These are phyloP conservation scores for Fraxinus latifolia DNA, from an alignment of 305 asterid species.

Conservation along the genomic window DNA sequence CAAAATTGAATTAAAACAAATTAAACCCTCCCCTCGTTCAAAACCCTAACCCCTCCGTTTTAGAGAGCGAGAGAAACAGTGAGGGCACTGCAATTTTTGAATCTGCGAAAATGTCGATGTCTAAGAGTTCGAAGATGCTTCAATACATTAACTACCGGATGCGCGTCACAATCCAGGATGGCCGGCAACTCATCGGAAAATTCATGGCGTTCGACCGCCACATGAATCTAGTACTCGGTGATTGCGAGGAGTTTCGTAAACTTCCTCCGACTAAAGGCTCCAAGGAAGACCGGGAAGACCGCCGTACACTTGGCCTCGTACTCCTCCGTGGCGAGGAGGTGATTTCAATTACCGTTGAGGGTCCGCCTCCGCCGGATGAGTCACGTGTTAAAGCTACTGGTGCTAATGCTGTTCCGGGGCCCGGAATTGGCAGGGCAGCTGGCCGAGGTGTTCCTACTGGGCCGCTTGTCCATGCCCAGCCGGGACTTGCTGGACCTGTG, in stretches of 20 bases:
- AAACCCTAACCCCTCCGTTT: background rate
- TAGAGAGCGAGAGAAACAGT: background rate
- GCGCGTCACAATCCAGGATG: constrained; percentile 90
- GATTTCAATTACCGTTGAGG: constrained; percentile 87
- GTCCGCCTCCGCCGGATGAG: constrained; percentile 94
- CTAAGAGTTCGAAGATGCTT: constrained; percentile 91
- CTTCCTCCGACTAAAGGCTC: constrained; percentile 81
- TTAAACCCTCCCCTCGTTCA: background rate
- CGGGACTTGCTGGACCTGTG: constrained; percentile 79
- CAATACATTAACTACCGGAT: constrained; percentile 87
- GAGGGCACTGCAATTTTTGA: constrained; percentile 2
- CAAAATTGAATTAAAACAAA: background rate
- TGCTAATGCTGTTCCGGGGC: constrained; percentile 53
- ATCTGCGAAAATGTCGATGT: constrained; percentile 75
- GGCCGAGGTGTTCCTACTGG: constrained; percentile 80
- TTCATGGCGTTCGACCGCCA: constrained; percentile 97
- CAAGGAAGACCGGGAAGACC: constrained; percentile 85
- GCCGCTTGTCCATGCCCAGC: constrained; percentile 69
- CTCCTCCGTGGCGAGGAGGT: constrained; percentile 92
- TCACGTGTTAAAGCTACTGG: constrained; percentile 62
- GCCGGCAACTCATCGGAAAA: constrained; percentile 82
- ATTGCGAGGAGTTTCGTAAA: constrained; percentile 88
- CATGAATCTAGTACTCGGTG: constrained; percentile 93
- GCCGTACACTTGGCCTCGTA: constrained; percentile 88
- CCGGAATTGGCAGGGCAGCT: constrained; percentile 85